phyloP scores from a whole-genome alignment of 208 protist genomes.

The Spongospora subterranea region DNA sequence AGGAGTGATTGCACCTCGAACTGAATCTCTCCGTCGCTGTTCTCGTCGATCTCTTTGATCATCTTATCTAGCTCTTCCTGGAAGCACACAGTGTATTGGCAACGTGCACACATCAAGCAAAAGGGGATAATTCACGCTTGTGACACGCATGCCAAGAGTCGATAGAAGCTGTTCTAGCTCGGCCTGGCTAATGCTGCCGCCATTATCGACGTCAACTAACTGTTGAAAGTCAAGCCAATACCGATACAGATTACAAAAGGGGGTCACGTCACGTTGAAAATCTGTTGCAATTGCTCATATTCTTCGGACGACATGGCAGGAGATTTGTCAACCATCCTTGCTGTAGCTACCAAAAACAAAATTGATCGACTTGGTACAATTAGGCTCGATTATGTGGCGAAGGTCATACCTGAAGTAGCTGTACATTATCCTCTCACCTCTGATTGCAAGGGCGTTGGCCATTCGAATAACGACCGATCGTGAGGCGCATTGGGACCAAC shows the following conservation, averaged over 20 bases:
- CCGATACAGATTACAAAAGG: slow-evolving; percentile 13
- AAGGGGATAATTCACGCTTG: not conserved
- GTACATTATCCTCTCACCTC: no score
- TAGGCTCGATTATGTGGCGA: no score
- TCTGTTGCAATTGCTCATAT: slow-evolving; percentile 45
- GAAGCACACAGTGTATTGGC: not conserved
- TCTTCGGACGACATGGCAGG: not conserved
- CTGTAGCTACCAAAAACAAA: not conserved
- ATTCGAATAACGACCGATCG: no score
- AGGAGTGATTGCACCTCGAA: not conserved
- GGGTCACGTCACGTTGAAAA: not conserved
- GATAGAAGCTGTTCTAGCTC: slow-evolving; percentile 41
- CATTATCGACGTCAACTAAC: slow-evolving; percentile 50
- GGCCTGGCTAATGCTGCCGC: slow-evolving; percentile 32
- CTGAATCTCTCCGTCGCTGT: slow-evolving; percentile 52
- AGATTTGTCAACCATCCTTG: not conserved
- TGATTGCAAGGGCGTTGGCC: no score
- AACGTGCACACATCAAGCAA: not conserved
- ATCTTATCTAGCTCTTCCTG: slow-evolving; percentile 56
- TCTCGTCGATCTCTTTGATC: slow-evolving; percentile 54
- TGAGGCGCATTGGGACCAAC: no score
- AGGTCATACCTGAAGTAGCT: no score
- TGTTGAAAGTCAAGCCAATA: no score
- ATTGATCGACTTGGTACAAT: no score
- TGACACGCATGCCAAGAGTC: slow-evolving; percentile 38